A percentile compares a stretch with the other conserved stretches of the same genome.
Conservation (phyloP, 2,329 filamentous ascomycete genomes). For the Cryphonectria radicalis region DNA sequence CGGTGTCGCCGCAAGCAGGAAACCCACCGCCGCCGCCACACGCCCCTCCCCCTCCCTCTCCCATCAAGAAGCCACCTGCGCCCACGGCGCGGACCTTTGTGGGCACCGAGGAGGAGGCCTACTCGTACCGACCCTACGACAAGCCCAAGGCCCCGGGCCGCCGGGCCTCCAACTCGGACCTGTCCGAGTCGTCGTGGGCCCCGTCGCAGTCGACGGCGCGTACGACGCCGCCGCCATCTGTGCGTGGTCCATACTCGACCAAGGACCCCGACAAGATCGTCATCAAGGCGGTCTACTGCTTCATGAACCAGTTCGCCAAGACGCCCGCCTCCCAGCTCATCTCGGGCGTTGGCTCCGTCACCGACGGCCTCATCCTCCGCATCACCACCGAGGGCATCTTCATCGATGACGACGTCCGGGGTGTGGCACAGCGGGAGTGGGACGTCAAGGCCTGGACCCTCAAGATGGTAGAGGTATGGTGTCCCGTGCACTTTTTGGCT, state of each 20-base stretch:
- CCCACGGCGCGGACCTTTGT: constrained; percentile 62
- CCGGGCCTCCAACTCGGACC: constrained; percentile 69
- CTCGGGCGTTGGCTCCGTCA: constrained; percentile 81
- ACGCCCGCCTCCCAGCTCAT: constrained; percentile 91
- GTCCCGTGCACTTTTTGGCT: constrained; percentile 65
- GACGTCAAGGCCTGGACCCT: constrained; percentile 98
- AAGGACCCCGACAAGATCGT: constrained; percentile 95
- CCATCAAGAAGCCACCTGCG: constrained; percentile 47
- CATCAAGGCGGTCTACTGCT: constrained; percentile 89
- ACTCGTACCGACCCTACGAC: constrained; percentile 81
- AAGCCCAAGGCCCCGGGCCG: constrained; percentile 61
- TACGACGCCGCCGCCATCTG: constrained; percentile 81
- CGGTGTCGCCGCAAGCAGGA: constrained; percentile 40
- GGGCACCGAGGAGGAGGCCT: constrained; percentile 66
- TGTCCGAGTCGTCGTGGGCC: constrained; percentile 86
- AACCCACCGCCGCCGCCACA: constrained; percentile 20
- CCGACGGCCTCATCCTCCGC: constrained; percentile 87
- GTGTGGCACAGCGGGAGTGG: constrained; percentile 95
- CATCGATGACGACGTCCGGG: constrained; percentile 92
- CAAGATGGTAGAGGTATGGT: constrained; percentile 89
- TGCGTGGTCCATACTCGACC: constrained; percentile 79
- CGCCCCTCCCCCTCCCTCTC: constrained; percentile 41
- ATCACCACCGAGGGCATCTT: constrained; percentile 95
- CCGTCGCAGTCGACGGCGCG: constrained; percentile 81
- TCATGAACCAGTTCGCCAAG: constrained; percentile 85